Percentiles rank a stretch among this genome's conserved stretches.
phyloP scores from a whole-genome alignment of 306 rosid genomes.

The Castanopsis chinensis region DNA sequence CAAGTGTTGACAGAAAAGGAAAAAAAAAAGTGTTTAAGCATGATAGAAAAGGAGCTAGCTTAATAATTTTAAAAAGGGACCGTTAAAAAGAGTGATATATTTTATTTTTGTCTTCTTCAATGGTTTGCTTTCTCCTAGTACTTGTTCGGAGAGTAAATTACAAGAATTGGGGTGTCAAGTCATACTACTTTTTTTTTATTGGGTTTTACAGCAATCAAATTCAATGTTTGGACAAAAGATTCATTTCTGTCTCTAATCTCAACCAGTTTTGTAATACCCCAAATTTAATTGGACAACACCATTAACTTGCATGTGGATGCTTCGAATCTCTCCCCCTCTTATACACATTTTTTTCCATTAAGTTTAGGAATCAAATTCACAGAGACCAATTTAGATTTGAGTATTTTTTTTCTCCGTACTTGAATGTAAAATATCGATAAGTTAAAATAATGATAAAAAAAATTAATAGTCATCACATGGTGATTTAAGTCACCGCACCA shows the following conservation, averaged over 20 bases:
- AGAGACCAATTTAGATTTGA: not conserved
- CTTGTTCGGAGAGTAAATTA: not conserved
- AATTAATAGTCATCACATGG: conserved; percentile 44
- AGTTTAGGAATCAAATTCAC: conserved; percentile 9
- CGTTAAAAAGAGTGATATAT: not conserved
- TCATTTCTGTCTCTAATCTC: not conserved
- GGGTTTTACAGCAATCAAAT: not conserved
- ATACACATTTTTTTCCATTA: not conserved
- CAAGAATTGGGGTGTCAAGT: not conserved
- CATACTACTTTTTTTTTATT: not conserved
- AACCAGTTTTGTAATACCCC: no score
- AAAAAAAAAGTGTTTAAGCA: not conserved
- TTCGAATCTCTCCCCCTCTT: not conserved
- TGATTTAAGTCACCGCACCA: conserved; percentile 32
- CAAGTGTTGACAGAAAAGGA: not conserved
- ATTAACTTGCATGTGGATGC: not conserved
- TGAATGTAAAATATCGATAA: not conserved
- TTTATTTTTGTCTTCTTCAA: not conserved
- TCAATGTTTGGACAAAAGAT: not conserved
- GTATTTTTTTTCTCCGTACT: not conserved
- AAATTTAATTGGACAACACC: not conserved
- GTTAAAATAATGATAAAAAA: not conserved
- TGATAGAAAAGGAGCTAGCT: not conserved
- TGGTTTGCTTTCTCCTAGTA: not conserved
- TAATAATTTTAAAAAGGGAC: not conserved